Percentiles rank a stretch among this genome's conserved stretches.
These are phyloP conservation scores for Acanthamoeba sp. DNA, from an alignment of 208 protist species.

Conservation along the genomic window DNA sequence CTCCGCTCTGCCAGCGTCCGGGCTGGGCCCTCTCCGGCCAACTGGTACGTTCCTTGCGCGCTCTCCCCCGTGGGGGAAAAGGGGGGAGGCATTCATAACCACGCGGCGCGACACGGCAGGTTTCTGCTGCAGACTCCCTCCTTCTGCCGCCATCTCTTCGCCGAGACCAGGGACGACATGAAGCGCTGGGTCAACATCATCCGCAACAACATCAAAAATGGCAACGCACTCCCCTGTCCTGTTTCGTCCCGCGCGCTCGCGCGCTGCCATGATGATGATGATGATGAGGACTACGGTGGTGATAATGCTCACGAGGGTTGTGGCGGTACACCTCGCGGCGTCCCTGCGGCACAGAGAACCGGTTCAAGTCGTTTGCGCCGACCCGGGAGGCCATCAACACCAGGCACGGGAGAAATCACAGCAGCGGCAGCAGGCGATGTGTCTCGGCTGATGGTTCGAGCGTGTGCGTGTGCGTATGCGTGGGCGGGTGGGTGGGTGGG, in stretches of 20 bases:
- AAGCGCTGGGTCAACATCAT: slow-evolving; percentile 31
- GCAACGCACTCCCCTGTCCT: not conserved
- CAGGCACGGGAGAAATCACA: no score
- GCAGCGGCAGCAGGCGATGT: no score
- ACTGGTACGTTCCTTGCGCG: not conserved
- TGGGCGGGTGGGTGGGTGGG: not conserved
- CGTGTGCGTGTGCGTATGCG: not conserved
- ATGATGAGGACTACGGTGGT: no score
- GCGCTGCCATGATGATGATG: not conserved
- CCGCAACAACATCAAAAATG: slow-evolving; percentile 27
- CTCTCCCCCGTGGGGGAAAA: no score
- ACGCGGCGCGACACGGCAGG: no score
- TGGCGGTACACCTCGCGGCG: no score
- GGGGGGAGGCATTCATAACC: no score
- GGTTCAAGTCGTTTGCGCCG: slow-evolving; percentile 42
- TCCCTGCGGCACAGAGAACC: not conserved
- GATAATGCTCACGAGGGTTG: no score
- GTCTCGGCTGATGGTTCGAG: no score
- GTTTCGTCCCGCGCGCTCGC: no score
- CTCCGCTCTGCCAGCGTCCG: not conserved
- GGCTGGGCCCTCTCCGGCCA: not conserved
- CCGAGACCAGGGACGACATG: slow-evolving; percentile 21
- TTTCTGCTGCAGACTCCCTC: not conserved
- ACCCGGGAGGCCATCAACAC: not conserved
- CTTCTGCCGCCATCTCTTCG: not conserved